Evolutionary conservation across 495 filamentous ascomycete species (phyloP).

Genomic region (Penicillium crystallinum): DNA sequence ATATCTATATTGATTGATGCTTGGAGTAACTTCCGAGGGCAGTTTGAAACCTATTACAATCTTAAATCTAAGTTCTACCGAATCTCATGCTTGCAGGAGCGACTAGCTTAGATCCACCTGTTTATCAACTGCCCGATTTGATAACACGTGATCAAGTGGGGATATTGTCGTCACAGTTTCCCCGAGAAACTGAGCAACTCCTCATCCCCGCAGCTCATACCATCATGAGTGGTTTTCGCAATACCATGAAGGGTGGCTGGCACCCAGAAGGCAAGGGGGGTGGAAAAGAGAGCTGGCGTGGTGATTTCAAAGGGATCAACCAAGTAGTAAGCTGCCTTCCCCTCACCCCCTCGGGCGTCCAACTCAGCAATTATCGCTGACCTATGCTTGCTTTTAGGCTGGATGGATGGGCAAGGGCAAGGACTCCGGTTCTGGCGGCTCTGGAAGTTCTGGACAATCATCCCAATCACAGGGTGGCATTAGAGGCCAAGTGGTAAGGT

Average conservation of each 20-base stretch:
- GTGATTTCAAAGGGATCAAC: constrained; percentile 56
- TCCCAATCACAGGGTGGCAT: not conserved
- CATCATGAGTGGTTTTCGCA: constrained; percentile 48
- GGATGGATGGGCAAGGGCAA: constrained; percentile 50
- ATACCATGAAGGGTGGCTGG: constrained; percentile 53
- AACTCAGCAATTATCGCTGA: constrained; percentile 9
- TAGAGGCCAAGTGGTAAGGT: constrained; percentile 45
- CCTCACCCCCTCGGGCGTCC: not conserved
- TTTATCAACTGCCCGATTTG: too few species aligned
- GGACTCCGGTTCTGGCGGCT: constrained; percentile 12
- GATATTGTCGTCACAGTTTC: constrained; percentile 4
- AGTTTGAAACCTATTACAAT: too few species aligned
- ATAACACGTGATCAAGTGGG: not conserved
- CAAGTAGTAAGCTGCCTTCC: constrained; percentile 45
- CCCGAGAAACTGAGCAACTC: not conserved
- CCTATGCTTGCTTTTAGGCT: constrained; percentile 9
- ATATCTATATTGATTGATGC: too few species aligned
- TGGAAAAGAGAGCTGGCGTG: constrained; percentile 51
- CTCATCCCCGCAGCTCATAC: constrained; percentile 2
- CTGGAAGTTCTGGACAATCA: not conserved
- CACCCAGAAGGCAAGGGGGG: constrained; percentile 54
- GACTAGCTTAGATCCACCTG: too few species aligned
- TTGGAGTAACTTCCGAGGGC: too few species aligned
- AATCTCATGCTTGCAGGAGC: too few species aligned
- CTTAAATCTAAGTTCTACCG: too few species aligned